Percentiles rank a stretch among this genome's conserved stretches.
Evolutionary conservation across 108 stramenopile genomes (phyloP).

Genomic region (Cyclotella kingstonii): DNA sequence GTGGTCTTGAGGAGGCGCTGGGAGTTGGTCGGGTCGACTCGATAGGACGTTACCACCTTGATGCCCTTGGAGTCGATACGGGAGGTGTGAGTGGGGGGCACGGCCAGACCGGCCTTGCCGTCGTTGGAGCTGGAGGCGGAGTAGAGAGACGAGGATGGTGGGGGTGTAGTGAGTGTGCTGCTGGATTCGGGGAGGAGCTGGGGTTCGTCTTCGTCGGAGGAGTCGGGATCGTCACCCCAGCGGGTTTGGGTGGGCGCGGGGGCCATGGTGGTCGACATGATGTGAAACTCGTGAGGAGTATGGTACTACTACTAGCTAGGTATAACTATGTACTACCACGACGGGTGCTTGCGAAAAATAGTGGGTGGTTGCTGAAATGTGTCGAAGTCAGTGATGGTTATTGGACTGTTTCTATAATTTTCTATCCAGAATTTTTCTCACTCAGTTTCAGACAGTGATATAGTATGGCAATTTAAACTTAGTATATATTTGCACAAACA

Average conservation of each 20-base stretch:
- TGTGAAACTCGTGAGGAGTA: neutral
- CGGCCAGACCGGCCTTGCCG: conserved; percentile 35
- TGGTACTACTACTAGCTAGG: too few species aligned
- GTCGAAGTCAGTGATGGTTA: too few species aligned
- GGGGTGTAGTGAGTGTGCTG: too few species aligned
- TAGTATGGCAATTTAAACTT: too few species aligned
- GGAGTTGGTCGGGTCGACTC: conserved; percentile 67
- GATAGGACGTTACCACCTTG: conserved; percentile 82
- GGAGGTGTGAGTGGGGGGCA: conserved; percentile 84
- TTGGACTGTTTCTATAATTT: too few species aligned
- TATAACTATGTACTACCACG: too few species aligned
- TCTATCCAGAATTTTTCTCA: too few species aligned
- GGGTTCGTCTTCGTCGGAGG: conserved; percentile 39
- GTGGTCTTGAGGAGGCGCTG: conserved; percentile 72
- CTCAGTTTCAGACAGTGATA: too few species aligned
- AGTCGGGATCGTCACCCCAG: conserved; percentile 36
- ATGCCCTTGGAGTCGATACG: conserved; percentile 82
- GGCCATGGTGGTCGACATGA: conserved; percentile 8
- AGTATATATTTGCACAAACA: too few species aligned
- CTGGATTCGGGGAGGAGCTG: conserved; percentile 2
- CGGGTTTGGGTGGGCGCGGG: conserved; percentile 9
- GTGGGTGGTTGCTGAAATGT: too few species aligned
- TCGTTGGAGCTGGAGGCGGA: conserved; percentile 12
- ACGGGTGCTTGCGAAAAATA: too few species aligned
- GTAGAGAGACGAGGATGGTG: too few species aligned